Percentiles rank a stretch among this genome's conserved stretches.
These are phyloP conservation scores for Starmerella bombi DNA, from an alignment of 805 yeast species.

Conservation along the genomic window DNA sequence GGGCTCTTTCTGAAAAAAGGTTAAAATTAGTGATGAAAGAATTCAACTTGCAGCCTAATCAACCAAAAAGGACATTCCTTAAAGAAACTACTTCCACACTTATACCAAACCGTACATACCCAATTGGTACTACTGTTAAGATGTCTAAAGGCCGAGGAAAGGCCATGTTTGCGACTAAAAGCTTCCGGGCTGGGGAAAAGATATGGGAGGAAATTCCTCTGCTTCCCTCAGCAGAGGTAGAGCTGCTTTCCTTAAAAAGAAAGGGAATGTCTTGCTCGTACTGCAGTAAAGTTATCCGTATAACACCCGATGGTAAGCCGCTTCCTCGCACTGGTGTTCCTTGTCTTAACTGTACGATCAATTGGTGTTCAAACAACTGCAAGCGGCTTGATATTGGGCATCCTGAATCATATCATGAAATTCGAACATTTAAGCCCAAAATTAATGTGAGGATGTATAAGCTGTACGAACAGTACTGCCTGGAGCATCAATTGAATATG, in stretches of 20 bases:
- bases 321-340: constrained; percentile 18
- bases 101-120: constrained; percentile 34
- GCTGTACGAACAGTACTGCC: constrained; percentile 46
- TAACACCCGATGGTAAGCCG: constrained; percentile 18
- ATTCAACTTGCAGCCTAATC: constrained; percentile 39
- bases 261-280: constrained; percentile 56
- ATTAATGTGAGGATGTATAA: constrained; percentile 33
- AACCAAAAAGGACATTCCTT: constrained; percentile 38
- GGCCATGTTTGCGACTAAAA: constrained; percentile 41
- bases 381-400: constrained; percentile 44
- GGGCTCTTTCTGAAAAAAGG: constrained; percentile 52
- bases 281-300: constrained; percentile 47
- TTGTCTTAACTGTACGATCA: constrained; percentile 53
- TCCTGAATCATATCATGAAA: constrained; percentile 43
- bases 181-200: constrained; percentile 37
- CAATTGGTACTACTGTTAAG: constrained; percentile 33
- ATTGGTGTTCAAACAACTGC: constrained; percentile 61
- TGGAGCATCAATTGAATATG: constrained; percentile 53
- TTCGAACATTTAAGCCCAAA: constrained; percentile 26
- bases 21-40: constrained; percentile 41
- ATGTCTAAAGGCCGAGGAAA: constrained; percentile 46
- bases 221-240: constrained; percentile 52
- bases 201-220: constrained; percentile 55
- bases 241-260: constrained; percentile 44
- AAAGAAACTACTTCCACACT: constrained; percentile 39